Conservation (phyloP, 176 grass and related monocot species). For the Typha latifolia region DNA sequence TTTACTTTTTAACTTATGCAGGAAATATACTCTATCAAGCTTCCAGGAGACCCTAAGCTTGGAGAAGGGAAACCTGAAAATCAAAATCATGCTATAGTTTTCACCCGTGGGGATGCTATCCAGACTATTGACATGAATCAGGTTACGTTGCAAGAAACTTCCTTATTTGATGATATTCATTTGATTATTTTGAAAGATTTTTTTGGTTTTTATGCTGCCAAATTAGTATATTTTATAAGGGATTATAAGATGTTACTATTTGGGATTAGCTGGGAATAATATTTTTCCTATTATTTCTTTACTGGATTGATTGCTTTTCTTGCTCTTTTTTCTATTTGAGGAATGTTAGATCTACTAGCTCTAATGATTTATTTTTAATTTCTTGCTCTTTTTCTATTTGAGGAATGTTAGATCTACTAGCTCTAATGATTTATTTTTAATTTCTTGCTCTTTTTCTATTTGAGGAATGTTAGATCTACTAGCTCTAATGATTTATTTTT, state of each 20-base stretch:
- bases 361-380: no score
- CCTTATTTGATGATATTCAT: neutral
- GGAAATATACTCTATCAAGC: constrained; percentile 95
- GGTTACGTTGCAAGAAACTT: constrained; percentile 26
- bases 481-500: no score
- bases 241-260: neutral
- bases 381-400: no score
- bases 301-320: no score
- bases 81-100: constrained; percentile 98
- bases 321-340: no score
- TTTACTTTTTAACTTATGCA: constrained; percentile 22
- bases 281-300: no score
- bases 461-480: no score
- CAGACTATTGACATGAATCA: constrained; percentile 99
- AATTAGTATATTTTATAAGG: neutral
- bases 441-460: no score
- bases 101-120: constrained; percentile 84
- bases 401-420: no score
- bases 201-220: neutral
- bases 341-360: no score
- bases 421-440: no score
- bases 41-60: constrained; percentile 91
- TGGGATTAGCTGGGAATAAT: neutral
- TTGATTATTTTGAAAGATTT: neutral
- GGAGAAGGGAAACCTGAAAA: constrained; percentile 99